Evolutionary conservation across 1,284 basidiomycete genomes (phyloP), one percentile per base, ranked within the genome.

Genomic region (Malassezia furfur): DNA sequence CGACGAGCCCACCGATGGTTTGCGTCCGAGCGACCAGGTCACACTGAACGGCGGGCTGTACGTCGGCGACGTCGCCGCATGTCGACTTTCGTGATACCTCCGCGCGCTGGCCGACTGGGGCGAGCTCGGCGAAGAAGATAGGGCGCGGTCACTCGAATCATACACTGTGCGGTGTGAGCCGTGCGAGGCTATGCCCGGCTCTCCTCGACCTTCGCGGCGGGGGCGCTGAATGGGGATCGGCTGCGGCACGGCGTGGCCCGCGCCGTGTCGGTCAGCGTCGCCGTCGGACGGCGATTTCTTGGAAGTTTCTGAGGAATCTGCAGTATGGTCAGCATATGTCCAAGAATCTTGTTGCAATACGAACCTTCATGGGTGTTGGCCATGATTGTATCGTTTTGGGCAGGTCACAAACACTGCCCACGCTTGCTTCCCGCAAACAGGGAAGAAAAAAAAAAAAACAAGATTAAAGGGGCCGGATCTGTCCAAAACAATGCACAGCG

Each of bases 161-260:
- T 28, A 28, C 25, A 7, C 25, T 7, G 25, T 7, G 7, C 25
- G 25, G 11, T 14, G 32, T 34, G 32, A 34, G 32, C 32, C 25
- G 7, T 28, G 25, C 25, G 25, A 28, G 7, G 25, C 25, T 28
- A 28, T 28, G 7, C 25, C 7, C 25, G 25, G 25, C 25, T 28
- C 21, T 5, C 9, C 25, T n/a, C 8, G 43, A 28, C 10, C 15
- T 40, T 14, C 14, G 22, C 5, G 38, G 11, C 25, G 22, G 7
- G 15, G 36, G 25, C 21, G 43, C 10, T 25, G 45, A 14, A 47
- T 47, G 35, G 45, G 45, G 25, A 47, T 47, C n/a, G 45, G 45
- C 28, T 47, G 45, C 30, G 45, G 45, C 35, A 25, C 25, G 22
- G 25, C 30, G 12, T 17, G 45, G 5, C 21, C 40, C 14, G 40